Evolutionary conservation across 495 filamentous ascomycete genomes (phyloP), one percentile per base, ranked within the genome.

Genomic region (Cercophora scortea): DNA sequence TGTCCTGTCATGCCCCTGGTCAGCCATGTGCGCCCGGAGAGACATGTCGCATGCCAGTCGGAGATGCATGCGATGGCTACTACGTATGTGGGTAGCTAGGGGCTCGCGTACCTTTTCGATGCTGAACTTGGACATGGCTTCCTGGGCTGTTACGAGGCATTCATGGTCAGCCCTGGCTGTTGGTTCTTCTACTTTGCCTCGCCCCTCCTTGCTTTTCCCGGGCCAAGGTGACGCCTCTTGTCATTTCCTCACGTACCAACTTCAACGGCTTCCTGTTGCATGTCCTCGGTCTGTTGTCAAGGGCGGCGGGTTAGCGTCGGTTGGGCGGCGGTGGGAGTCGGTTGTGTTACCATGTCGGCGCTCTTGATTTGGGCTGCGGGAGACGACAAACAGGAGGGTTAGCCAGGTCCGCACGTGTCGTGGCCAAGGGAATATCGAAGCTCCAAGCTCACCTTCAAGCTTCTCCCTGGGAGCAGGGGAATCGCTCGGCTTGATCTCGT

Each of bases 191-290:
- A 5, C 25, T 25, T 25, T 25, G 25, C 25, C 25, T 25, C 25
- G n/a, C 25, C 25, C 25, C 17, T 16, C 19, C 12, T 11, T 45
- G 40, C 34, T 57, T 0, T 15, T 7, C 35, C n/a, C 13, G 25
- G 25, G 25, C 25, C 25, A 2, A 25, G 25, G 25, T 5, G 2
- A 25, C 25, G 25, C 25, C 25, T 25, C 25, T 25, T 25, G 25
- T 34, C 32, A 46, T 16, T 12, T 48, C 8, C 43, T 17, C 50
- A 76, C 90, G 57, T 85, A 96, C 92, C 89, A 67, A 96, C 83
- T 74, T 95, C 89, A 57, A 97, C 83, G 32, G 85, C 90, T 68
- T 95, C 90, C 60, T 87, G 84, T 63, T 95, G 89, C 94, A 97
- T 95, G 54, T 96, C 92, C 57, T 97, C 93, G 52, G 83, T 89